Evolutionary conservation across 495 filamentous ascomycete species (phyloP), one percentile per base, ranked within the genome.

Genomic region (Lasiosphaeris hirsuta): DNA sequence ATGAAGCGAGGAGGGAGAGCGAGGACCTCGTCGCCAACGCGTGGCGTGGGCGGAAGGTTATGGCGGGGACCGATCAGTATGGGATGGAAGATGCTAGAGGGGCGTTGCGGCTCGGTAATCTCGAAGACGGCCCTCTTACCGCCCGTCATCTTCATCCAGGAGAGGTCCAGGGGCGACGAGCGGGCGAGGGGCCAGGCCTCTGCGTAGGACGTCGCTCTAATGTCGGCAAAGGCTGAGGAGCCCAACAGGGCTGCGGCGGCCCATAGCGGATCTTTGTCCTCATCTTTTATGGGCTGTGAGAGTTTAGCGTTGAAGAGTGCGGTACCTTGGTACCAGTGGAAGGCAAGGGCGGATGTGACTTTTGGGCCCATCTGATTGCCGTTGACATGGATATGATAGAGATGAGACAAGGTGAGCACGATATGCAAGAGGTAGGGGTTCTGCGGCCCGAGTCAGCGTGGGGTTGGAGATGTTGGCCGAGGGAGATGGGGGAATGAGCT

Each of bases 71-170:
- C 23, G 23, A 30, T 5, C 23, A 30, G 18, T 13, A 37, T 39
- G 30, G 35, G 23, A 14, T 49, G 33, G 46, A 49, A 49, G 10
- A 37, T 13, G 10, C 33, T 49, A 10, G 5, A 19, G 1, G 46
- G 23, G 11, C 33, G 23, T 15, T 10, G 33, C 2, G 46, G 46
- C 23, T 34, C 36, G 49, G 15, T 11, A 23, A 51, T 39, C n/a
- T 51, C 13, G 49, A 38, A 40, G 7, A 51, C 49, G 49, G 49
- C 49, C 15, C 10, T 13, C 15, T 51, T 51, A 5, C 49, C 49
- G n/a, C 49, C 49, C 2, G 49, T 51, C 35, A 51, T 17, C 49
- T 40, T 51, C 13, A 51, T 15, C 49, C 49, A 51, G 34, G 38
- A 14, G 13, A 51, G 36, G 30, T 51, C 49, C 11, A 15, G 5